Evolutionary conservation across 2,329 filamentous ascomycete species (phyloP), one percentile per base, ranked within the genome.

Genomic region (Fusarium pseudonygamai): DNA sequence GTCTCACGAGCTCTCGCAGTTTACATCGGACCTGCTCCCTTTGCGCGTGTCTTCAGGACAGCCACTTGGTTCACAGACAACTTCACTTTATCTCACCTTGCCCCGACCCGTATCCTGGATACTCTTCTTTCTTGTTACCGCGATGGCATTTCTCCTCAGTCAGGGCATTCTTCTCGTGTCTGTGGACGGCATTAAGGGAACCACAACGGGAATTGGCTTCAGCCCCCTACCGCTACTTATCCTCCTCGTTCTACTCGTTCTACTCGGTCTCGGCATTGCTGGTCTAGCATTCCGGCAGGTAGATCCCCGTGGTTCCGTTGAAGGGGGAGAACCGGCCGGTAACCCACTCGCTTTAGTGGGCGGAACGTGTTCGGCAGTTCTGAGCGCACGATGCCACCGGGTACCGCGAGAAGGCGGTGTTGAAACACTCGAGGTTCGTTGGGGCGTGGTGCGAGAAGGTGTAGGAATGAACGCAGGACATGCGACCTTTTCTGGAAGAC

Each of bases 321-420:
- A 81, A 12, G 79, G 81, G 62, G 83, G 82, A 46, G 73, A 76
- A 15, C 79, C 79, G 24, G 76, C 80, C 22, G 85, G 85, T 4
- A 89, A 88, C 79, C 87, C 87, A 28, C 83, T 89, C 30, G 82
- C 82, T 4, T 73, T 89, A 40, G 78, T 77, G 28, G 86, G 83
- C 36, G 87, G 87, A 16, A 81, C 82, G 46, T 88, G 87, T 79
- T 87, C 85, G 67, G 87, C 86, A 14, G 86, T 87, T n/a, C 76
- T 89, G 69, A 85, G 83, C 76, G 83, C 87, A 30, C 79, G 84
- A 56, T 88, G 86, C 77, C 86, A 88, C 63, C 79, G 83, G 10
- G 71, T 76, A 36, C 73, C 77, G 24, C 76, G 75, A 14, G 79
- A 78, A 43, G 77, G 76, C 55, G 72, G 72, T 26, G 79, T 87